Evolutionary conservation across 1,139 yeast genomes (phyloP), one percentile per base, ranked within the genome.

Genomic region (Yarrowia galli): DNA sequence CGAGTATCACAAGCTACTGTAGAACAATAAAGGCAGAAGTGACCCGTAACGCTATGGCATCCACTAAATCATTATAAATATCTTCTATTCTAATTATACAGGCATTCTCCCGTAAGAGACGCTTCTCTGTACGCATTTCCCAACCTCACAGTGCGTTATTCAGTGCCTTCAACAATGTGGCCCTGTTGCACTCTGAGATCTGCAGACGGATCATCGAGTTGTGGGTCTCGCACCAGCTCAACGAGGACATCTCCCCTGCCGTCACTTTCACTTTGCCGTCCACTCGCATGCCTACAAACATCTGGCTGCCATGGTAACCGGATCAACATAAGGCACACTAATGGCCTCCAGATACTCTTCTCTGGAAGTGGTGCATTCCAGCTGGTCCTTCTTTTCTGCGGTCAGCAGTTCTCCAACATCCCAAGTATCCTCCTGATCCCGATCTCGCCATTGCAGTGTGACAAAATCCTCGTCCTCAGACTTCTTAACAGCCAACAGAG

Each of bases 401-500:
- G 72, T 70, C 58, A 82, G 73, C 45, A 74, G 73, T 65, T 76
- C 77, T 68, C 79, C 80, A 40, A 79, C 69, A 8, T 72, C 72
- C 69, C 76, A 75, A 0, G 83, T 78, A 12, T 77, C 78, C 3
- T 77, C 79, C 36, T 81, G 81, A 40, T 80, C 79, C 7, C 79
- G 71, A 53, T 79, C 82, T 54, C 75, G 72, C 89, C 90, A 88
- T n/a, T 77, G 79, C 70, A 86, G 75, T 1, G 78, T 73, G 15
- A 77, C 74, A 81, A 86, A 85, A 32, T 79, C 81, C 75, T 93
- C 98, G 70, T 91, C 97, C 68, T 89, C 95, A 61, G 89, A 91
- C 63, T 82, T 79, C 75, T 89, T 90, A 70, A 89, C 85, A 53
- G 91, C 91, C 70, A 85, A 81, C 67, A 93, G 82, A 0, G 97